Conservation (phyloP, 345 rosid genomes). For the Eucalyptus shirleyi region DNA sequence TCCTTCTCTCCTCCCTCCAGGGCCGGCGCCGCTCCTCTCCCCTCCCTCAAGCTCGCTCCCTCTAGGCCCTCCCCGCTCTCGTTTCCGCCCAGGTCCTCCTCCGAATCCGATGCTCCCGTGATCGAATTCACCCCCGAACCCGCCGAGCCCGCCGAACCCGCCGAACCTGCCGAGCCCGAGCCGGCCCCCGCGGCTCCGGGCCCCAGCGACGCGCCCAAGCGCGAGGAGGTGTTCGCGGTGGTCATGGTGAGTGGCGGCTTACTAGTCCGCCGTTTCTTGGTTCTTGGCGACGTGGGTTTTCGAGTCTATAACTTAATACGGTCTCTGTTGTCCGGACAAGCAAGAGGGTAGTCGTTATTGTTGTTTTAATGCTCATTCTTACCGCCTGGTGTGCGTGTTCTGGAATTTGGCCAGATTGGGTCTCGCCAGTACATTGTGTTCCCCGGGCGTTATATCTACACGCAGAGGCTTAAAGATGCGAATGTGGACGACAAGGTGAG, state of each 20-base stretch:
- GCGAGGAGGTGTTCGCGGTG: conserved; percentile 91
- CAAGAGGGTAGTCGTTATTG: background rate
- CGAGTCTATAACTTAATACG: background rate
- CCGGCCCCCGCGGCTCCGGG: background rate
- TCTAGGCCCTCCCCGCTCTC: conserved; percentile 17
- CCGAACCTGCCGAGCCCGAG: background rate
- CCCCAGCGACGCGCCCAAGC: conserved; percentile 29
- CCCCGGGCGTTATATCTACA: conserved; percentile 71
- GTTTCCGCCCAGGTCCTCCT: conserved; percentile 21
- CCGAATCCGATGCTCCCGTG: conserved; percentile 34
- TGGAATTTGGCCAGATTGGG: conserved; percentile 38
- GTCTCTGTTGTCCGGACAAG: background rate
- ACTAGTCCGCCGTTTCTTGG: background rate
- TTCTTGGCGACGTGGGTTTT: background rate
- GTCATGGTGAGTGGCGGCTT: conserved; percentile 54
- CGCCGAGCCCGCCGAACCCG: conserved; percentile 6
- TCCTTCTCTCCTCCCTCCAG: conserved; percentile 5
- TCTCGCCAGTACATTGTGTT: conserved; percentile 83
- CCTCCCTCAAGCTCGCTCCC: background rate
- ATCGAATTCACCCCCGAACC: conserved; percentile 19
- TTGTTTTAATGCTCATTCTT: background rate
- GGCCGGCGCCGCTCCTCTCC: background rate
- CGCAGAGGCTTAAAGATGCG: conserved; percentile 89
- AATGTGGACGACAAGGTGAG: conserved; percentile 72
- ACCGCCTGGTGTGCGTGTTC: background rate